A percentile compares a stretch with the other conserved stretches of the same genome.
These are phyloP conservation scores for Fragaria vesca DNA, from an alignment of 306 rosid species.

Conservation along the genomic window DNA sequence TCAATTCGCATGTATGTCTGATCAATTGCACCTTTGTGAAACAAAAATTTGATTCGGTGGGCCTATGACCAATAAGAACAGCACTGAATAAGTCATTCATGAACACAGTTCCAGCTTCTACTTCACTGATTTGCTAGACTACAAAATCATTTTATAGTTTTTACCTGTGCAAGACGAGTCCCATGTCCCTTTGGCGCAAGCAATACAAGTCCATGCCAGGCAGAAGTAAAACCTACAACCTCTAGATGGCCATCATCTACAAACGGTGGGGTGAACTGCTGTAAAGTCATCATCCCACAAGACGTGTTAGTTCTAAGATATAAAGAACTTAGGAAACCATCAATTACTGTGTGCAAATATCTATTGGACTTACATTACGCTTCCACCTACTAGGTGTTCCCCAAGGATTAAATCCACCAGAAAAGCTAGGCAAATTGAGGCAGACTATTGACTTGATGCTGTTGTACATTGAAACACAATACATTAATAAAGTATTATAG, in stretches of 20 bases:
- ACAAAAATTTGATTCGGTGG: conserved; percentile 70
- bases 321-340: background rate
- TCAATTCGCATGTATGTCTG: conserved; percentile 91
- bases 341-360: conserved; percentile 8
- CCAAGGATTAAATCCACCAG: conserved; percentile 98
- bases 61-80: conserved; percentile 45
- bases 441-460: conserved; percentile 90
- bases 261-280: conserved; percentile 76
- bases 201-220: conserved; percentile 97
- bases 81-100: background rate
- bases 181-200: conserved; percentile 96
- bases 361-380: conserved; percentile 43
- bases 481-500: conserved; percentile 15
- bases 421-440: conserved; percentile 97
- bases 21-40: conserved; percentile 67
- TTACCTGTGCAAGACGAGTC: conserved; percentile 97
- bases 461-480: conserved; percentile 36
- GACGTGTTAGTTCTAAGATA: conserved; percentile 3
- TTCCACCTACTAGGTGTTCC: conserved; percentile 66
- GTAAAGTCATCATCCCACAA: conserved; percentile 28
- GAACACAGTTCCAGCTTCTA: background rate
- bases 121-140: background rate
- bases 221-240: conserved; percentile 91
- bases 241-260: conserved; percentile 93
- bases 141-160: background rate